These are phyloP conservation scores for Schizophyllum amplum DNA, from an alignment of 1,284 basidiomycete genomes.

Conservation along the genomic window DNA sequence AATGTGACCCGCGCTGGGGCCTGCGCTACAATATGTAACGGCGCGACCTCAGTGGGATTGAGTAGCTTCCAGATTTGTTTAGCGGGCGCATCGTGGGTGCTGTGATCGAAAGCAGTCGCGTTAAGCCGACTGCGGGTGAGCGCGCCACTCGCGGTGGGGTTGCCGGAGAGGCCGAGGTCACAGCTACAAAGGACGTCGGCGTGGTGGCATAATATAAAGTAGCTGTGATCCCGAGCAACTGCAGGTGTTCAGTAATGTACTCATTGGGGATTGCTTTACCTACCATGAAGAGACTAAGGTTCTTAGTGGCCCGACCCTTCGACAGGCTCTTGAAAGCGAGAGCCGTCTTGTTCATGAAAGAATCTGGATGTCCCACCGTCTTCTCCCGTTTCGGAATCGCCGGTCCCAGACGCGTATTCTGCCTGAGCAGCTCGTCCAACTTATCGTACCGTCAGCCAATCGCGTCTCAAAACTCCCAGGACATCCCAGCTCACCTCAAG, in stretches of 20 bases:
- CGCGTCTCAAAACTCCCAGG: neutral
- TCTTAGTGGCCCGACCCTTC: slow-evolving; percentile 68
- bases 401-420: slow-evolving; percentile 46
- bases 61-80: slow-evolving; percentile 73
- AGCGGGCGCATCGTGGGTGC: slow-evolving; percentile 33
- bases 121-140: slow-evolving; percentile 25
- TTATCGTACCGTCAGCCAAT: slow-evolving; percentile 19
- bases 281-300: slow-evolving; percentile 75
- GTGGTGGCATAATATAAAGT: slow-evolving; percentile 67
- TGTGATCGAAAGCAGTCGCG: slow-evolving; percentile 18
- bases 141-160: slow-evolving; percentile 21
- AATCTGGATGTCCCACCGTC: slow-evolving; percentile 26
- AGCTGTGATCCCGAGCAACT: slow-evolving; percentile 69
- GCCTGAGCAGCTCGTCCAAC: slow-evolving; percentile 73
- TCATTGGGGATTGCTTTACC: slow-evolving; percentile 17
- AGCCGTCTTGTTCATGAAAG: slow-evolving; percentile 38
- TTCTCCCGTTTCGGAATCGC: slow-evolving; percentile 21
- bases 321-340: slow-evolving; percentile 41
- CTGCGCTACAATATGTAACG: slow-evolving; percentile 78
- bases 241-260: slow-evolving; percentile 5
- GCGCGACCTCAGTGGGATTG: slow-evolving; percentile 62
- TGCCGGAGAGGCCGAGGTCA: slow-evolving; percentile 18
- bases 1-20: slow-evolving; percentile 62
- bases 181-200: slow-evolving; percentile 21
- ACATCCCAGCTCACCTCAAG: slow-evolving; percentile 51